Conservation (phyloP, 2,329 filamentous ascomycete genomes). For the Coniella vitis region DNA sequence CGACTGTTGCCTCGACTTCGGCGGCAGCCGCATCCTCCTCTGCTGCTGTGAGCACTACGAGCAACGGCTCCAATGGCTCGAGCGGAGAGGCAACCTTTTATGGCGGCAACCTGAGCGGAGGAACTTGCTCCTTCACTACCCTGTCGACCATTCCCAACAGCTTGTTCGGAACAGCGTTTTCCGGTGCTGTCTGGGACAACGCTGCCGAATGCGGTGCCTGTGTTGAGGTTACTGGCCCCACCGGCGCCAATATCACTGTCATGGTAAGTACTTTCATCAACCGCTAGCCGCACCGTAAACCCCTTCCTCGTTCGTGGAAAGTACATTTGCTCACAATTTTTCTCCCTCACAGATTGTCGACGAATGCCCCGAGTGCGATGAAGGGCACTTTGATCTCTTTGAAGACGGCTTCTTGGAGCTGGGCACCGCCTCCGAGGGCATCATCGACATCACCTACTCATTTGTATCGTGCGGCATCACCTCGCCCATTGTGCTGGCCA, state of each 20-base stretch:
- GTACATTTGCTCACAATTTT: not conserved
- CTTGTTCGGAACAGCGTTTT: slow-evolving; percentile 56
- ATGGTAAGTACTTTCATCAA: slow-evolving; percentile 42
- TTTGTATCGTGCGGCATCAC: slow-evolving; percentile 35
- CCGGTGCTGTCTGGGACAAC: slow-evolving; percentile 49
- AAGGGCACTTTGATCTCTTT: slow-evolving; percentile 38
- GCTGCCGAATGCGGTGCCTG: slow-evolving; percentile 55
- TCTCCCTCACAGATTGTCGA: slow-evolving; percentile 32
- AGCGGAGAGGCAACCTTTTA: slow-evolving; percentile 45
- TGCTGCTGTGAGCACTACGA: not conserved
- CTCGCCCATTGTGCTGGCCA: slow-evolving; percentile 34
- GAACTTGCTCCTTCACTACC: slow-evolving; percentile 56
- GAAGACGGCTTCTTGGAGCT: slow-evolving; percentile 33
- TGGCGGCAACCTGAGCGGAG: slow-evolving; percentile 49
- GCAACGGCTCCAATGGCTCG: slow-evolving; percentile 9
- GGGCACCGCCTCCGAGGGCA: slow-evolving; percentile 28
- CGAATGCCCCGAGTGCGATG: slow-evolving; percentile 35
- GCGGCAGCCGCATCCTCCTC: not conserved
- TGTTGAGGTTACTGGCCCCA: slow-evolving; percentile 50
- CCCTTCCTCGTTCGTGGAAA: no score
- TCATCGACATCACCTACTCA: slow-evolving; percentile 29
- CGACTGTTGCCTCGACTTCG: not conserved
- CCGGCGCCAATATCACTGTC: slow-evolving; percentile 51
- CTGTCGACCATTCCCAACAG: slow-evolving; percentile 51
- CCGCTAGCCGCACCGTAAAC: not conserved